Conservation (phyloP, 2,329 filamentous ascomycete genomes). For the Remersonia thermophila region DNA sequence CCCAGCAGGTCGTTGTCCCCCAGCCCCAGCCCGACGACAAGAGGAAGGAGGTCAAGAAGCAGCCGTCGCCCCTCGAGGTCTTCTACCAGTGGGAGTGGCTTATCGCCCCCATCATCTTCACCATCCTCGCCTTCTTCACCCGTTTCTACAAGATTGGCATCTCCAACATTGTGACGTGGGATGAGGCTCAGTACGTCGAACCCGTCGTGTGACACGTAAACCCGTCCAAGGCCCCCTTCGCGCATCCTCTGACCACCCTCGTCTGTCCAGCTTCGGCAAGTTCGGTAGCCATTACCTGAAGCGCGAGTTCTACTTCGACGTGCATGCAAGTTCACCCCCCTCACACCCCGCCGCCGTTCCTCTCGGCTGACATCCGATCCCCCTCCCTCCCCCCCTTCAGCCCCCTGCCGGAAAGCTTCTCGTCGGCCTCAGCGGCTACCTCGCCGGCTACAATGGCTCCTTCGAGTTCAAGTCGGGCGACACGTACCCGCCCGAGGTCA, state of each 20-base stretch:
- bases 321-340: slow-evolving; percentile 22
- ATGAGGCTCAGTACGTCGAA: slow-evolving; percentile 52
- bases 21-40: slow-evolving; percentile 41
- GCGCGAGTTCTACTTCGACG: slow-evolving; percentile 97
- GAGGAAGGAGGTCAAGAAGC: slow-evolving; percentile 49
- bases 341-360: background rate
- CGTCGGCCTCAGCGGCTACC: slow-evolving; percentile 86
- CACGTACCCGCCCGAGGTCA: slow-evolving; percentile 80
- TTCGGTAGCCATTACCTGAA: slow-evolving; percentile 99
- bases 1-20: slow-evolving; percentile 25
- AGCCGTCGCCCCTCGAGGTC: slow-evolving; percentile 46
- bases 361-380: background rate
- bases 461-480: slow-evolving; percentile 99
- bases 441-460: slow-evolving; percentile 96
- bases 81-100: slow-evolving; percentile 53
- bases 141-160: slow-evolving; percentile 58
- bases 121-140: slow-evolving; percentile 51
- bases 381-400: slow-evolving; percentile 1
- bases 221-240: slow-evolving; percentile 3
- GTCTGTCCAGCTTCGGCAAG: slow-evolving; percentile 63
- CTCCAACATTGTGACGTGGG: slow-evolving; percentile 55
- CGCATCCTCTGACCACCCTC: slow-evolving; percentile 17
- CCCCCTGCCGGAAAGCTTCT: slow-evolving; percentile 97
- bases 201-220: slow-evolving; percentile 4
- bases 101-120: slow-evolving; percentile 49